phyloP scores from a whole-genome alignment of 164 flowering plant genomes.

The Stephania japonica region DNA sequence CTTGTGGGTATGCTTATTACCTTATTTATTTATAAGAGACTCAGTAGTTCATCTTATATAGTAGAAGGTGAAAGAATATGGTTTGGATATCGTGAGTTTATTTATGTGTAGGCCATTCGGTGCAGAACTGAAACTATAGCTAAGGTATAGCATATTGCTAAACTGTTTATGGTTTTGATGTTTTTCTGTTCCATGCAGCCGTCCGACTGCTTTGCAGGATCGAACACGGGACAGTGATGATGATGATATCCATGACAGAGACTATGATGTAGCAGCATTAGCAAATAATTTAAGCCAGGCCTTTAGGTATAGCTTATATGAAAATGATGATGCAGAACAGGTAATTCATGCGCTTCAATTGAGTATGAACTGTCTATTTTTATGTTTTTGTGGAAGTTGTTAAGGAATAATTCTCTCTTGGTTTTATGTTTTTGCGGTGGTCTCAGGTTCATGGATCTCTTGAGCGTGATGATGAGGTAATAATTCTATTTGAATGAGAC shows the following conservation, averaged over 20 bases:
- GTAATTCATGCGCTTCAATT: slow-evolving; percentile 27
- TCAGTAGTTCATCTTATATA: not conserved
- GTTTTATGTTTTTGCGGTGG: slow-evolving; percentile 12
- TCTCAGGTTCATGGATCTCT: slow-evolving; percentile 66
- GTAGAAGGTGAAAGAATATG: not conserved
- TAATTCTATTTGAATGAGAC: slow-evolving; percentile 1
- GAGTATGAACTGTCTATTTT: not conserved
- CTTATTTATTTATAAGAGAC: not conserved
- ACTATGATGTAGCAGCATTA: slow-evolving; percentile 86
- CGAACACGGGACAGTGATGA: slow-evolving; percentile 95
- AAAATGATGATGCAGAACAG: slow-evolving; percentile 73
- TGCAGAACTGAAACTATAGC: not conserved
- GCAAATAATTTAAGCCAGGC: slow-evolving; percentile 88
- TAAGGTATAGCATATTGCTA: not conserved
- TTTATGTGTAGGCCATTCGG: not conserved
- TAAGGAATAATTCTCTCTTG: not conserved
- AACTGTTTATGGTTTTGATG: not conserved
- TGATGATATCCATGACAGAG: slow-evolving; percentile 86
- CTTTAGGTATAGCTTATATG: slow-evolving; percentile 69
- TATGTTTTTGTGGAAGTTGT: not conserved
- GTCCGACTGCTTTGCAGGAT: slow-evolving; percentile 90
- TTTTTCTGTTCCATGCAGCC: slow-evolving; percentile 42
- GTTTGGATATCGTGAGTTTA: not conserved
- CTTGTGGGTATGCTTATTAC: slow-evolving; percentile 68
- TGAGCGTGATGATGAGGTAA: slow-evolving; percentile 94